A percentile compares a stretch with the other conserved stretches of the same genome.
Evolutionary conservation across 2,329 filamentous ascomycete genomes (phyloP).

Genomic region (Botrytis pseudocinerea): DNA sequence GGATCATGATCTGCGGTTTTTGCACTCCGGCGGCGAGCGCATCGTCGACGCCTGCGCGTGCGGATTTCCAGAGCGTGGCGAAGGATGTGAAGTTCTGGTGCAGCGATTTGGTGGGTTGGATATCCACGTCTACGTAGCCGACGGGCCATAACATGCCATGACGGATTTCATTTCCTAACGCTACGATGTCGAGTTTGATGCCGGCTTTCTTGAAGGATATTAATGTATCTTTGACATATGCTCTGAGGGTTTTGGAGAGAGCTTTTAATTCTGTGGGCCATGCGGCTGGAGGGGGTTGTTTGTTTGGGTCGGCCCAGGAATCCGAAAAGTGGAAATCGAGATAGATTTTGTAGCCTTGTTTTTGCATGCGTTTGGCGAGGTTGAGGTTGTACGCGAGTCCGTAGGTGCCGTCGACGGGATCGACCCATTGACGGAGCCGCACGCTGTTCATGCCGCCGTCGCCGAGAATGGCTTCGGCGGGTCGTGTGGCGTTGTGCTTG

Average conservation of each 20-base stretch:
- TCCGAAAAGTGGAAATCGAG: conserved; percentile 65
- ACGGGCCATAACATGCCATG: conserved; percentile 66
- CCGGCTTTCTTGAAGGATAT: conserved; percentile 59
- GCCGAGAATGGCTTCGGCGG: conserved; percentile 63
- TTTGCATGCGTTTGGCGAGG: conserved; percentile 62
- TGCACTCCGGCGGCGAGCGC: conserved; percentile 48
- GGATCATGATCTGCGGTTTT: conserved; percentile 69
- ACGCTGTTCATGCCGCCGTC: conserved; percentile 66
- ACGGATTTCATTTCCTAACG: conserved; percentile 74
- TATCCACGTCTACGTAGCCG: conserved; percentile 51
- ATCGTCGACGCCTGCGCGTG: conserved; percentile 61
- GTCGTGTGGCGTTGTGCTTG: conserved; percentile 42
- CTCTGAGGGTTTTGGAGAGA: conserved; percentile 62
- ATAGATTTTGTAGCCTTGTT: conserved; percentile 57
- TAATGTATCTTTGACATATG: conserved; percentile 64
- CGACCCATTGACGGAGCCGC: conserved; percentile 71
- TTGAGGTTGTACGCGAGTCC: conserved; percentile 68
- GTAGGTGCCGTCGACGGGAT: conserved; percentile 63
- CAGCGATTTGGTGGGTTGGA: conserved; percentile 39
- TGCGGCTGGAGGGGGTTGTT: conserved; percentile 62
- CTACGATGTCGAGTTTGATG: conserved; percentile 61
- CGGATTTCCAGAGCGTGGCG: conserved; percentile 61
- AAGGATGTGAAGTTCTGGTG: conserved; percentile 56
- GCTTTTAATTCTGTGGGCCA: conserved; percentile 61
- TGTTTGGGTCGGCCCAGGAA: conserved; percentile 67